phyloP scores from a whole-genome alignment of 2,329 filamentous ascomycete species.

The Xylariales sp. region DNA sequence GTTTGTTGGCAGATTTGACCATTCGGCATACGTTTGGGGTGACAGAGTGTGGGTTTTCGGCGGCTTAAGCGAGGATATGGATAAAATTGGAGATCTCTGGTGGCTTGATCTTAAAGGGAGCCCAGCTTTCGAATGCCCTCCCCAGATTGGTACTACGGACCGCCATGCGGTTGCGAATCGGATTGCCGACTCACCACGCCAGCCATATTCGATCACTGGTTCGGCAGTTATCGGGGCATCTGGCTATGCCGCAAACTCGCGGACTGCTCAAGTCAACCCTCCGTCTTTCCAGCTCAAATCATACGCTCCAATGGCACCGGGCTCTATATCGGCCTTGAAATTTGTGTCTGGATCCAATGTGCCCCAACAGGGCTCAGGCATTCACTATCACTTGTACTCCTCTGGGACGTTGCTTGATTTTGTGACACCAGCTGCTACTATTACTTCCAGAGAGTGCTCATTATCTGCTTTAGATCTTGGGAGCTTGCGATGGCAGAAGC shows the following conservation, averaged over 20 bases:
- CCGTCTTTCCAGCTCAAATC: conserved; percentile 62
- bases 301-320: conserved; percentile 82
- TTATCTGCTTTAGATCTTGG: conserved; percentile 84
- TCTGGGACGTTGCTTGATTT: conserved; percentile 92
- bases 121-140: conserved; percentile 73
- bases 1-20: conserved; percentile 92
- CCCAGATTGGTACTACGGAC: conserved; percentile 50
- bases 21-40: conserved; percentile 88
- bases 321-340: conserved; percentile 82
- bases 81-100: conserved; percentile 93
- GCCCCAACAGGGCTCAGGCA: conserved; percentile 83
- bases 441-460: conserved; percentile 82
- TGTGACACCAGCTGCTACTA: conserved; percentile 85
- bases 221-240: conserved; percentile 52
- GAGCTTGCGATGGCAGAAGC: conserved; percentile 86
- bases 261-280: conserved; percentile 62
- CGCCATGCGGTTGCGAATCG: conserved; percentile 37
- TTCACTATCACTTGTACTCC: conserved; percentile 92
- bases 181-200: conserved; percentile 45
- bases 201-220: conserved; percentile 45
- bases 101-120: conserved; percentile 94
- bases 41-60: conserved; percentile 96
- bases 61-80: conserved; percentile 92
- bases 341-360: conserved; percentile 85
- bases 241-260: conserved; percentile 64